phyloP scores from a whole-genome alignment of 2,329 filamentous ascomycete genomes.

The Fusarium incarnatum region DNA sequence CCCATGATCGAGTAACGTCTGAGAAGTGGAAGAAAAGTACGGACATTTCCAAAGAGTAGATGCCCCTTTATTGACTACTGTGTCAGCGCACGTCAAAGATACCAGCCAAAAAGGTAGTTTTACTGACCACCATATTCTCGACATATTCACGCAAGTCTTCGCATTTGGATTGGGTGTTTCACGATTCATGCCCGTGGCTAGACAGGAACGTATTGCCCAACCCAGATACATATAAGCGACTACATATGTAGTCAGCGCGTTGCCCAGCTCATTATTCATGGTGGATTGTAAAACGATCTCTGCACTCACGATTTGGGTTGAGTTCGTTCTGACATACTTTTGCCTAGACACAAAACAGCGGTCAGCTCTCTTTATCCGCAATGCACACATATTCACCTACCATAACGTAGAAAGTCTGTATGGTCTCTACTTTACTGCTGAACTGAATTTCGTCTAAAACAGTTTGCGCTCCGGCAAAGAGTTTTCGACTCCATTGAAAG shows the following conservation, averaged over 20 bases:
- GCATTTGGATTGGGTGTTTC: not conserved
- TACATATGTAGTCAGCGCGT: not conserved
- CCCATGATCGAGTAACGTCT: not conserved
- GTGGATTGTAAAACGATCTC: no score
- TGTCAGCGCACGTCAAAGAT: not conserved
- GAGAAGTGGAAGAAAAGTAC: not conserved
- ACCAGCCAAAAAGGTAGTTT: not conserved
- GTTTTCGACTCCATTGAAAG: constrained; percentile 6
- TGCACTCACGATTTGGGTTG: constrained; percentile 9
- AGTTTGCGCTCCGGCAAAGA: constrained; percentile 2
- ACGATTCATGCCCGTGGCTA: constrained; percentile 10
- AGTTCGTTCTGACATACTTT: constrained; percentile 19
- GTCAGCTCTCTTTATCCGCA: not conserved
- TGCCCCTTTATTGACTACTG: not conserved
- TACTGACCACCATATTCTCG: constrained; percentile 16
- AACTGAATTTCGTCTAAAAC: constrained; percentile 1
- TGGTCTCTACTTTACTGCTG: constrained; percentile 3
- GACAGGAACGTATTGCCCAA: constrained; percentile 5
- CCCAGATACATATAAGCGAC: constrained; percentile 18
- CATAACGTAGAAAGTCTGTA: constrained; percentile 10
- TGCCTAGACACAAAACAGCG: not conserved
- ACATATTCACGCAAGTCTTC: not conserved
- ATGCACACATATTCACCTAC: not conserved
- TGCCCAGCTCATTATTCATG: not conserved
- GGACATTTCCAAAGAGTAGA: constrained; percentile 12